Evolutionary conservation across 176 grass and related monocot species (phyloP), one percentile per base, ranked within the genome.

Genomic region (Carex parvula): DNA sequence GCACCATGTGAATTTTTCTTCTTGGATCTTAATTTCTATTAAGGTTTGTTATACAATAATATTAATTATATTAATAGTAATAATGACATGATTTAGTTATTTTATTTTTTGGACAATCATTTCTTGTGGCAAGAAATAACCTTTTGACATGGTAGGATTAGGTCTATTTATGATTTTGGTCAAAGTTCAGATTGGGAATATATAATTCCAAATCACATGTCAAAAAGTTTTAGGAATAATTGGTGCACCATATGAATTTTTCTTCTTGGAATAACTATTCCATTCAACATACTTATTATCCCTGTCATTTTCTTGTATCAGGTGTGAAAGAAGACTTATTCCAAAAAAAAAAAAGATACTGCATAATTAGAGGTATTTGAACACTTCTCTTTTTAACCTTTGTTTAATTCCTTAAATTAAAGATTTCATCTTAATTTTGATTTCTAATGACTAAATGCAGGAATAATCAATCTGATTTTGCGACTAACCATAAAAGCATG

Each of bases 291-390:
- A 73, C 72, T 76, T 30, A 76, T 76, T 30, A 76, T 76, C 72
- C 72, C 46, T 76, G 72, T 54, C 72, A 76, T 54, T 76, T 76
- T 76, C 72, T 55, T 24, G 69, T 21, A 76, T 21, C 46, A 55
- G 72, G 72, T 76, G 42, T 29, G 72, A 76, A 76, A 76, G 48
- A 76, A 76, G 22, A 5, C 16, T 76, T 76, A 30, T 76, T 76
- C 46, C 21, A 55, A 55, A 69, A 39, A 52, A 5, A 5, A 73
- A 55, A 48, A 73, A 20, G 24, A 76, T 16, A 76, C 46, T 0
- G 0, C 12, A 30, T 54, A 69, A 8, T 68, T 66, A 42, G 48
- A 76, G 72, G 72, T 76, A 53, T 1, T 76, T 24, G 12, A 14
- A 17, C 6, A 5, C 21, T 46, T 54, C 14, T 76, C 11, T 76